Evolutionary conservation across 768 basidiomycete species (phyloP).

Genomic region (Tylopilus felleus): DNA sequence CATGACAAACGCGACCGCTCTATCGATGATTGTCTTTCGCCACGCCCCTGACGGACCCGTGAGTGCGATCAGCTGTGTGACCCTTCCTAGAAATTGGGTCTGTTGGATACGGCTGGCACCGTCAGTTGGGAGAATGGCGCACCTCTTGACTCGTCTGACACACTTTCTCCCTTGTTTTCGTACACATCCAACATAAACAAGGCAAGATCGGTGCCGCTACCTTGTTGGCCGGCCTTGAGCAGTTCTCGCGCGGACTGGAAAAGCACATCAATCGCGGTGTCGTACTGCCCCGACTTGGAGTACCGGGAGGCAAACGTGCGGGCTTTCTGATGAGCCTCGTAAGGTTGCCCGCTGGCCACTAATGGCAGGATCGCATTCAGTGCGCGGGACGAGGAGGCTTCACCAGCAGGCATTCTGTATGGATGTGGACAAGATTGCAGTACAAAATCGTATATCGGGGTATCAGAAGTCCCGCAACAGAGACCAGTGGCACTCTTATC

Average conservation of each 20-base stretch:
- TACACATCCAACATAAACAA: conserved; percentile 82
- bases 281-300: conserved; percentile 73
- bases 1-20: conserved; percentile 68
- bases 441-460: conserved; percentile 6
- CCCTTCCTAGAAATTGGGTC: conserved; percentile 50
- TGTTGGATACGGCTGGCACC: background rate
- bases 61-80: conserved; percentile 90
- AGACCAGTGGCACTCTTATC: conserved; percentile 11
- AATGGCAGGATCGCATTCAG: conserved; percentile 73
- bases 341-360: conserved; percentile 66
- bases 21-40: conserved; percentile 88
- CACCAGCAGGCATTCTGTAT: conserved; percentile 23
- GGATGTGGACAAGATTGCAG: conserved; percentile 7
- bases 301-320: conserved; percentile 92
- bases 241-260: conserved; percentile 88
- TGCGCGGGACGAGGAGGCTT: conserved; percentile 55
- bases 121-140: conserved; percentile 25
- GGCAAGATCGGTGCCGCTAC: conserved; percentile 86
- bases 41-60: conserved; percentile 76
- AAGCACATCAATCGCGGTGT: conserved; percentile 87
- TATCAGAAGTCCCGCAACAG: conserved; percentile 20
- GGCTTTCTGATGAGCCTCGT: conserved; percentile 96
- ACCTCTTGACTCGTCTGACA: conserved; percentile 83
- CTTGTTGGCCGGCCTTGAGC: conserved; percentile 82
- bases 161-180: conserved; percentile 64